Conservation (phyloP, 2,329 filamentous ascomycete species). For the Rugonectria rugulosa region DNA sequence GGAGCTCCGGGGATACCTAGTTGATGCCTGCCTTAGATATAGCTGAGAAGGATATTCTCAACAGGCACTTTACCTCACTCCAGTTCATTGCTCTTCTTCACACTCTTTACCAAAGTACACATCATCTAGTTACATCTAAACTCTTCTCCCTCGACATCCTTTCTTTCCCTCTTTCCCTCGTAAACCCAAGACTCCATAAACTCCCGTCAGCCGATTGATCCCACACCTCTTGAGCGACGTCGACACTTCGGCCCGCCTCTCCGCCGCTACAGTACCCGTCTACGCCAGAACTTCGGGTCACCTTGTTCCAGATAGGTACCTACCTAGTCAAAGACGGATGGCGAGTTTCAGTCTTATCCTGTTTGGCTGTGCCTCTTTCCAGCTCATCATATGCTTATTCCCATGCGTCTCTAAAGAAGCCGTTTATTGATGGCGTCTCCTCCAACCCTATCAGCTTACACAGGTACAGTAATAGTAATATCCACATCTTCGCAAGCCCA, state of each 20-base stretch:
- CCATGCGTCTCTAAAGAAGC: neutral
- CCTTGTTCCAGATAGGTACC: neutral
- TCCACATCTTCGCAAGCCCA: conserved; percentile 2
- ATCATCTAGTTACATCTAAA: neutral
- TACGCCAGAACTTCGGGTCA: conserved; percentile 39
- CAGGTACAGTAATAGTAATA: neutral
- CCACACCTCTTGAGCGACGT: conserved; percentile 28
- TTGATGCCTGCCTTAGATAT: neutral
- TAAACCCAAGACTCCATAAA: conserved; percentile 20
- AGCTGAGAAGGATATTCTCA: no score
- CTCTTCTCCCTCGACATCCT: conserved; percentile 21
- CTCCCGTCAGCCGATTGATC: conserved; percentile 37
- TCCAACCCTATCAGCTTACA: conserved; percentile 9
- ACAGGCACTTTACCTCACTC: neutral
- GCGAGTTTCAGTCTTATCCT: neutral
- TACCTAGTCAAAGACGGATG: neutral
- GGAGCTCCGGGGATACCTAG: neutral
- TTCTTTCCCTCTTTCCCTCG: conserved; percentile 10
- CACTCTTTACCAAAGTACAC: neutral
- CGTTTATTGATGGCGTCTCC: neutral
- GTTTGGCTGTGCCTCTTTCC: no score
- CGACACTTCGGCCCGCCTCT: conserved; percentile 46
- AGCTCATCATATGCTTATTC: no score
- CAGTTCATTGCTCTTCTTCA: neutral
- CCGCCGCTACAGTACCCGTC: conserved; percentile 41